Base-by-base conservation (phyloP, 768 basidiomycete species). In the Tricholoma sp. region DNA sequence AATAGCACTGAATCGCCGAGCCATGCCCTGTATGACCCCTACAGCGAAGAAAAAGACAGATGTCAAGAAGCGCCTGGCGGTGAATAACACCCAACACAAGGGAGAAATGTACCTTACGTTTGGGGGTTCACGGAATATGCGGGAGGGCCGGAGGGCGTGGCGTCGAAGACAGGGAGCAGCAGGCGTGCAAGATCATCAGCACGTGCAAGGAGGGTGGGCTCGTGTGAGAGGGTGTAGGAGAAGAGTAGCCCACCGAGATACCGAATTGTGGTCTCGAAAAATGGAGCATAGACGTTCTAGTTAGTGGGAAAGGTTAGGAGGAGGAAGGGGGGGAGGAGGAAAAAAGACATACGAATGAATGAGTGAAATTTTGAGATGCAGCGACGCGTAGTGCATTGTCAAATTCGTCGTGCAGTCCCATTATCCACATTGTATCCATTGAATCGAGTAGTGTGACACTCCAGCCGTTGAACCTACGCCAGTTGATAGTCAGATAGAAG, bases 371-470 rank as follows among this genome's bases (percentile, higher is more conserved):
- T 49, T 73, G 69, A n/a, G 74, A 71, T 11, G 74, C 72, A 19
- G 86, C 72, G 35, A 75, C 72, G 8, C 77, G 73, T 2, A 89
- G 66, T 1, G 84, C 83, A 1, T 81, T 73, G 35, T 78, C 66
- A 63, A 90, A 92, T 61, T 92, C 83, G 0, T 84, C 77, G 22
- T 81, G 71, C n/a, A 93, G 73, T 5, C 80, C 89, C 83, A 93
- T 86, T 43, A 94, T 78, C 74, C 85, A 82, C 76, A 95, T 83
- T 1, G 89, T 89, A 64, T 91, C 89, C 37, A 94, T 74, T 0
- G 88, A 82, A 62, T 94, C 93, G 52, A 91, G 76, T 46, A 92
- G 71, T 4, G 86, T 83, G 11, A 88, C 76, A 10, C 59, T 76
- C 82, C 87, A 77, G n/a, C 73, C 74, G 54, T 76, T 76, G 57